Percentiles rank a stretch among this genome's conserved stretches.
These are phyloP conservation scores for Leccinum angustisporum DNA, from an alignment of 1,284 basidiomycete species.

Conservation along the genomic window DNA sequence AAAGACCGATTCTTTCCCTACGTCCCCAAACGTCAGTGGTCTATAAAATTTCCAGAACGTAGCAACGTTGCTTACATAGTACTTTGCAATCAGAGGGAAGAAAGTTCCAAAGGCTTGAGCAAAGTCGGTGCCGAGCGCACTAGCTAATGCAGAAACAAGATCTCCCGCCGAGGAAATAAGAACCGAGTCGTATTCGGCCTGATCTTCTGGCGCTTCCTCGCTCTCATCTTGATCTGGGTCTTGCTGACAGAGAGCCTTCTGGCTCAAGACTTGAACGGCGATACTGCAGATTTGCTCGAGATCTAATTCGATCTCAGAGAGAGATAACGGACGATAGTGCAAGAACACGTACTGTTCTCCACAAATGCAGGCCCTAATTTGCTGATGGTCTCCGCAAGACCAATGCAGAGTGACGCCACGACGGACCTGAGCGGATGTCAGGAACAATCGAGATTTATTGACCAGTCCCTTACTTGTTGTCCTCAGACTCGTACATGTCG, in stretches of 20 bases:
- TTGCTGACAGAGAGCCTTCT: slow-evolving; percentile 94
- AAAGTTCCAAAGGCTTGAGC: slow-evolving; percentile 82
- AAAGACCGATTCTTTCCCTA: slow-evolving; percentile 84
- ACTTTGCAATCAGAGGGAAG: slow-evolving; percentile 89
- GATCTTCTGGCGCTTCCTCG: slow-evolving; percentile 78
- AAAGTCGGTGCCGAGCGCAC: slow-evolving; percentile 85
- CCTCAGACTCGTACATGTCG: slow-evolving; percentile 92
- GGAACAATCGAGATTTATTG: slow-evolving; percentile 3
- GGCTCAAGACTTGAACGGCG: slow-evolving; percentile 82
- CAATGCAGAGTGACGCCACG: slow-evolving; percentile 82
- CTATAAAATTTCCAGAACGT: not conserved
- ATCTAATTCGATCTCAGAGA: slow-evolving; percentile 44
- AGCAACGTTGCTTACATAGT: slow-evolving; percentile 68
- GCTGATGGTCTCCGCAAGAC: slow-evolving; percentile 88
- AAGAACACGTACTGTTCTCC: slow-evolving; percentile 56
- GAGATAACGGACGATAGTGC: not conserved
- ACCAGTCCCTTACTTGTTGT: slow-evolving; percentile 85
- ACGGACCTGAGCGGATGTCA: slow-evolving; percentile 65
- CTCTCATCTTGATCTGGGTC: slow-evolving; percentile 93
- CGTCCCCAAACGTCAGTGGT: slow-evolving; percentile 13
- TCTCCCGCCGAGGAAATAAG: slow-evolving; percentile 94
- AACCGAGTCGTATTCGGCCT: slow-evolving; percentile 96
- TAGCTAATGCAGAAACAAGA: slow-evolving; percentile 89
- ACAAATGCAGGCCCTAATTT: slow-evolving; percentile 87
- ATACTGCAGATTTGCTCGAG: slow-evolving; percentile 80